phyloP scores from a whole-genome alignment of 2,329 filamentous ascomycete genomes.

The Xylaria multiplex region DNA sequence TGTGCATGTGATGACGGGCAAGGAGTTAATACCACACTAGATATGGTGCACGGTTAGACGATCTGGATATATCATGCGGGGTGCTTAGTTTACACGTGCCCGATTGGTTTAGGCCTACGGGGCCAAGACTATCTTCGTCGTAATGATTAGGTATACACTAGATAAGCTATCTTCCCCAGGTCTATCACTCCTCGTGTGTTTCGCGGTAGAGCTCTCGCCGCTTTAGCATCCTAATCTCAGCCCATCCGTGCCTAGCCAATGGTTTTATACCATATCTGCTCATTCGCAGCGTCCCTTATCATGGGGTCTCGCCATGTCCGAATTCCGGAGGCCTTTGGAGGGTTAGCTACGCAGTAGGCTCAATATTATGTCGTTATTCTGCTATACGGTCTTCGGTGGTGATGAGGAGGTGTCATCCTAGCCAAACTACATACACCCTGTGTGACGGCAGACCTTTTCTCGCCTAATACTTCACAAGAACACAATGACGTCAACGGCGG shows the following conservation, averaged over 20 bases:
- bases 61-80: constrained; percentile 5
- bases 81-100: constrained; percentile 8
- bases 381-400: background rate
- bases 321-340: constrained; percentile 37
- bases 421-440: background rate
- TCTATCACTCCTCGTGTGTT: constrained; percentile 36
- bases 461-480: background rate
- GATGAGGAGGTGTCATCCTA: background rate
- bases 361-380: background rate
- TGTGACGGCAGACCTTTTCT: background rate
- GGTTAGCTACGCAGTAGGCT: background rate
- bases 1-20: no score
- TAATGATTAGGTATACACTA: constrained; percentile 35
- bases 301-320: constrained; percentile 30
- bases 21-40: background rate
- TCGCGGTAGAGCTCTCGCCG: constrained; percentile 10
- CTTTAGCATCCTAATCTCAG: constrained; percentile 10
- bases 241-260: constrained; percentile 29
- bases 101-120: constrained; percentile 24
- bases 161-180: constrained; percentile 38
- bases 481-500: constrained; percentile 32
- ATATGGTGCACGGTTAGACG: no score
- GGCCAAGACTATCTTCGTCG: constrained; percentile 24
- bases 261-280: constrained; percentile 32
- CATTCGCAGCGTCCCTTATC: constrained; percentile 34